Evolutionary conservation across 345 rosid species (phyloP).

Genomic region (Turnera subulata): DNA sequence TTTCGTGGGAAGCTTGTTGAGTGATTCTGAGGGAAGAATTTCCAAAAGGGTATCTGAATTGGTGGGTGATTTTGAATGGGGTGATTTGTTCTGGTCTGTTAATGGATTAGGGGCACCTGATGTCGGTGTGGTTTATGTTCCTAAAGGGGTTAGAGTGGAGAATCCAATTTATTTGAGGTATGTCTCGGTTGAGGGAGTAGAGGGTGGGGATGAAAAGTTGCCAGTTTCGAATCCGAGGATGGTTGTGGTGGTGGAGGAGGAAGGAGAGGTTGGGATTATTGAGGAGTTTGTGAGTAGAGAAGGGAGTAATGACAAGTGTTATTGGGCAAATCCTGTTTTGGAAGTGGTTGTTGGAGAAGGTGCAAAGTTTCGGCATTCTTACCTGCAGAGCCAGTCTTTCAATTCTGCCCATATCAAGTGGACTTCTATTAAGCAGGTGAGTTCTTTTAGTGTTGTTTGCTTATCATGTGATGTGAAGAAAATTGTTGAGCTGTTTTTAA

Average conservation of each 20-base stretch:
- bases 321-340: slow-evolving; percentile 81
- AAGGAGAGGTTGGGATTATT: slow-evolving; percentile 70
- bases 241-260: slow-evolving; percentile 67
- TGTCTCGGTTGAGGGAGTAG: slow-evolving; percentile 56
- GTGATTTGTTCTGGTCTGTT: slow-evolving; percentile 86
- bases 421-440: slow-evolving; percentile 81
- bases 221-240: slow-evolving; percentile 92
- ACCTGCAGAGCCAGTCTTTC: slow-evolving; percentile 72
- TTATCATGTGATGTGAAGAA: not conserved
- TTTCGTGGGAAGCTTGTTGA: slow-evolving; percentile 62
- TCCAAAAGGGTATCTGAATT: slow-evolving; percentile 42
- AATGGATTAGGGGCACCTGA: slow-evolving; percentile 91
- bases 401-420: slow-evolving; percentile 81
- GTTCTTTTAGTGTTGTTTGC: slow-evolving; percentile 4
- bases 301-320: slow-evolving; percentile 37
- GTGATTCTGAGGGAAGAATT: slow-evolving; percentile 35
- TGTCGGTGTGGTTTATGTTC: slow-evolving; percentile 76
- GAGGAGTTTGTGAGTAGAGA: slow-evolving; percentile 66
- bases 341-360: slow-evolving; percentile 59
- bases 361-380: slow-evolving; percentile 70
- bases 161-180: slow-evolving; percentile 70
- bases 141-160: slow-evolving; percentile 64
- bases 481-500: not conserved
- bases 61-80: slow-evolving; percentile 53
- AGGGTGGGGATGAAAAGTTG: slow-evolving; percentile 47